Conservation (phyloP, 2,329 filamentous ascomycete genomes). For the Botrytis paeoniae region DNA sequence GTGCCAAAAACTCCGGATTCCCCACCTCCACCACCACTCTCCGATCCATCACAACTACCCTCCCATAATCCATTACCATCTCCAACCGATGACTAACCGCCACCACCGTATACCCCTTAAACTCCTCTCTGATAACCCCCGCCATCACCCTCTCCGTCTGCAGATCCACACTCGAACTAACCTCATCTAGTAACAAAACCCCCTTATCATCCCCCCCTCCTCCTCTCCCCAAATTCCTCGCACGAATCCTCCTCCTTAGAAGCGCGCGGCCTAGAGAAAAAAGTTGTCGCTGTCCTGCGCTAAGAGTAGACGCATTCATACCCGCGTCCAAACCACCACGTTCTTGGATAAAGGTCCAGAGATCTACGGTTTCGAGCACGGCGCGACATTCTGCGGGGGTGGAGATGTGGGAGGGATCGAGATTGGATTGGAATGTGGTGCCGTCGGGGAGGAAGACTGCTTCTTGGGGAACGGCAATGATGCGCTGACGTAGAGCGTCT, state of each 20-base stretch:
- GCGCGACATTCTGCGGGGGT: neutral
- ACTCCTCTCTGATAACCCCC: neutral
- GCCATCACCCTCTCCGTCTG: neutral
- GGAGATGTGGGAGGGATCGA: neutral
- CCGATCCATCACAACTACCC: neutral
- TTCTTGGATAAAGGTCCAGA: neutral
- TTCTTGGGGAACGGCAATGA: neutral
- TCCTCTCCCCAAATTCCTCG: neutral
- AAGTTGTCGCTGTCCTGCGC: neutral
- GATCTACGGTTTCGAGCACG: neutral
- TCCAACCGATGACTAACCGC: neutral
- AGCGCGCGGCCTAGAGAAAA: neutral
- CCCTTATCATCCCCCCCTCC: neutral
- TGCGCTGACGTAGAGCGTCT: neutral
- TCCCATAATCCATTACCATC: neutral
- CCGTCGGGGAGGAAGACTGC: neutral
- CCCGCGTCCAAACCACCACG: neutral
- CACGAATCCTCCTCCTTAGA: neutral
- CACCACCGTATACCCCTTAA: neutral
- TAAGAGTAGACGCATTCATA: neutral
- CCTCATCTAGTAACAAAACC: neutral
- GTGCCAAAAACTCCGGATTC: neutral
- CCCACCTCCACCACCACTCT: neutral
- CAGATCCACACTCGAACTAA: neutral
- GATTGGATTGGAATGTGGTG: neutral